Evolutionary conservation across 2,329 filamentous ascomycete species (phyloP).

Genomic region (Nigrospora osmanthi): DNA sequence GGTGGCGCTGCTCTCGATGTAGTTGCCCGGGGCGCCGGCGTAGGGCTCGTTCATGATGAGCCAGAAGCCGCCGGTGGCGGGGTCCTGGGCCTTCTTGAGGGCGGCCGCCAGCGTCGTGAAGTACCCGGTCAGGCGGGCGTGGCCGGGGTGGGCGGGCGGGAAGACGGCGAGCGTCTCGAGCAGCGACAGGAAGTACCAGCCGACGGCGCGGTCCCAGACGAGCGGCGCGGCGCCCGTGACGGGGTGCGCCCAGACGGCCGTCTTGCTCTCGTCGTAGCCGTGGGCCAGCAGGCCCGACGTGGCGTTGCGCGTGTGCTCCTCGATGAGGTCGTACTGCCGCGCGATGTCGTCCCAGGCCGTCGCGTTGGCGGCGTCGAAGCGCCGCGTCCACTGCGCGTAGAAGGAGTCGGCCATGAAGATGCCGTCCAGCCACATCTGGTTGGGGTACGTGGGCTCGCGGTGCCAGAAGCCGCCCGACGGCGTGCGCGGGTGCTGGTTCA

Average conservation of each 20-base stretch:
- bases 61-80: conserved; percentile 44
- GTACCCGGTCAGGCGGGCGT: conserved; percentile 27
- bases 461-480: conserved; percentile 48
- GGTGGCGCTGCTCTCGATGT: conserved; percentile 50
- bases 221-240: conserved; percentile 37
- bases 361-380: conserved; percentile 27
- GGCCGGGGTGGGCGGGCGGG: conserved; percentile 25
- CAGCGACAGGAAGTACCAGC: conserved; percentile 41
- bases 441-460: conserved; percentile 26
- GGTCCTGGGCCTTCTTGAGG: conserved; percentile 32
- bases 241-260: conserved; percentile 38
- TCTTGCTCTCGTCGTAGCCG: conserved; percentile 40
- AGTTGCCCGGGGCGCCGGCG: conserved; percentile 42
- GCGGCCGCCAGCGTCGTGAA: conserved; percentile 31
- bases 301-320: conserved; percentile 27
- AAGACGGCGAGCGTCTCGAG: conserved; percentile 38
- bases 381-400: conserved; percentile 29
- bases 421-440: conserved; percentile 50
- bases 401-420: conserved; percentile 41
- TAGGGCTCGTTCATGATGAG: conserved; percentile 44
- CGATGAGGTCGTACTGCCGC: conserved; percentile 33
- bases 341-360: conserved; percentile 35
- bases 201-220: conserved; percentile 42
- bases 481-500: conserved; percentile 41
- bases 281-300: conserved; percentile 36